These are phyloP conservation scores for Henckelia pumila DNA, from an alignment of 257 asterid species.

Conservation along the genomic window DNA sequence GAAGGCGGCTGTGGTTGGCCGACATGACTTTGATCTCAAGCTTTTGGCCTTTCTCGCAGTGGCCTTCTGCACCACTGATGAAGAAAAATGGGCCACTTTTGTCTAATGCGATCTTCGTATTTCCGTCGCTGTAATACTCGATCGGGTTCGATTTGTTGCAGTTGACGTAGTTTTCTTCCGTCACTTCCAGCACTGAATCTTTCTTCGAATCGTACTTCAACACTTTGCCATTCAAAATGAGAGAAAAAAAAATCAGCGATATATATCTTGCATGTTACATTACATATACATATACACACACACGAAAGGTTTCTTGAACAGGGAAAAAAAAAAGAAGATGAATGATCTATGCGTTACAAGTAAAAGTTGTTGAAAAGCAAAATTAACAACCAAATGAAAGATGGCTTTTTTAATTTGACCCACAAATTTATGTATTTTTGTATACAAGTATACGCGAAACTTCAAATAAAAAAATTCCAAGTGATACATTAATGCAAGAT, in stretches of 20 bases:
- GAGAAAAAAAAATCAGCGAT: too few species aligned
- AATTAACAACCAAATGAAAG: too few species aligned
- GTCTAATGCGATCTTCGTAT: conserved; percentile 37
- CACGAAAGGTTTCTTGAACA: neutral
- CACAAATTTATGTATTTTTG: too few species aligned
- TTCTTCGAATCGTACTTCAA: conserved; percentile 47
- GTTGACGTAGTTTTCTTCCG: conserved; percentile 33
- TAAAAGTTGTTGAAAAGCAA: neutral
- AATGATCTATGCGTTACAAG: too few species aligned
- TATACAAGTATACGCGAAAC: too few species aligned
- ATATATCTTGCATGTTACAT: too few species aligned
- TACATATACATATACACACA: too few species aligned
- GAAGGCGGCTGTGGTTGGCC: conserved; percentile 16
- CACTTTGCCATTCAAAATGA: conserved; percentile 24
- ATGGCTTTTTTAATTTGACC: too few species aligned
- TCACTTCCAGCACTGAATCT: conserved; percentile 53
- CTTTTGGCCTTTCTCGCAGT: conserved; percentile 61
- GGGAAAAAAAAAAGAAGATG: neutral
- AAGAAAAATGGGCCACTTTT: conserved; percentile 53
- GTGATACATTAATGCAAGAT: too few species aligned
- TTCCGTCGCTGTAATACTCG: conserved; percentile 40
- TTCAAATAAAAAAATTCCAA: too few species aligned
- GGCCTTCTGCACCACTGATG: conserved; percentile 67
- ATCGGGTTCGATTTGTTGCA: conserved; percentile 49
- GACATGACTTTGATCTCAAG: conserved; percentile 44